Conservation (phyloP, 352 stramenopile genomes). For the Blastocystis hominis region DNA sequence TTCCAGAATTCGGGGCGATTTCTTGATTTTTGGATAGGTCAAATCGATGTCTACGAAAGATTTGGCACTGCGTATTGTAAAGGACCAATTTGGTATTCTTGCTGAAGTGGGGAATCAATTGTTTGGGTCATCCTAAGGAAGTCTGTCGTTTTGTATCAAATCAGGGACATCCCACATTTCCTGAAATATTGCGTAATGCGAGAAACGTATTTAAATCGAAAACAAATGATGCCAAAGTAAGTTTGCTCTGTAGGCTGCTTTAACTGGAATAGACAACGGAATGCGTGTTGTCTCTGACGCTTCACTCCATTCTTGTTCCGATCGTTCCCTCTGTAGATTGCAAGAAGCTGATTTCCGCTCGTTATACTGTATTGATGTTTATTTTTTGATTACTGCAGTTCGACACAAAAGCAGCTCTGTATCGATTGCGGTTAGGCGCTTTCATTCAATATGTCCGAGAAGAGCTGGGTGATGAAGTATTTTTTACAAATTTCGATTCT, state of each 20-base stretch:
- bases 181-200: neutral
- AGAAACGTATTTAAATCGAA: neutral
- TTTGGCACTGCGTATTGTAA: constrained; percentile 33
- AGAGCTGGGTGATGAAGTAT: neutral
- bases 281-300: neutral
- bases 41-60: constrained; percentile 36
- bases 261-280: neutral
- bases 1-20: neutral
- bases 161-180: neutral
- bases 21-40: neutral
- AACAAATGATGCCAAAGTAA: constrained; percentile 10
- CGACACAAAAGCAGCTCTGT: constrained; percentile 21
- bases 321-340: constrained; percentile 16
- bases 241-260: neutral
- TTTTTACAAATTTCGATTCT: neutral
- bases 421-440: neutral
- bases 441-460: constrained; percentile 35
- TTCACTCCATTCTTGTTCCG: constrained; percentile 31
- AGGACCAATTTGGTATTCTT: constrained; percentile 29
- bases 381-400: neutral
- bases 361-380: neutral
- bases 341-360: constrained; percentile 29
- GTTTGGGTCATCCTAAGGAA: neutral
- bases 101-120: neutral
- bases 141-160: constrained; percentile 2